Evolutionary conservation across 164 flowering plant species (phyloP).

Genomic region (Vitis labrusca): DNA sequence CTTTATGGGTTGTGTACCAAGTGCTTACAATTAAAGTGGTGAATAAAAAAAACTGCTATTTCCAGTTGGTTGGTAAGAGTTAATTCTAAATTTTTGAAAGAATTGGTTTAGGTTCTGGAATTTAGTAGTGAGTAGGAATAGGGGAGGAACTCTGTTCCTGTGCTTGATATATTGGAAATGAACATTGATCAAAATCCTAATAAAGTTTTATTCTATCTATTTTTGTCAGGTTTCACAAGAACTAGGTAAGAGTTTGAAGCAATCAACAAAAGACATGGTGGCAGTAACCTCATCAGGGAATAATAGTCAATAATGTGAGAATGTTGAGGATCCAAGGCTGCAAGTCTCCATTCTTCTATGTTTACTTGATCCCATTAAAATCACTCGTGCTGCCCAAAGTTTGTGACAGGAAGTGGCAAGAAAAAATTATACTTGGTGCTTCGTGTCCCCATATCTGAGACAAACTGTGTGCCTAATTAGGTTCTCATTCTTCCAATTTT

Average conservation of each 20-base stretch:
- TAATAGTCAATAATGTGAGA: conserved; percentile 13
- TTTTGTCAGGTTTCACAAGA: conserved; percentile 22
- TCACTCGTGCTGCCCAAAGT: conserved; percentile 16
- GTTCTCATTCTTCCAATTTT: conserved; percentile 18
- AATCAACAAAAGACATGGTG: conserved; percentile 10
- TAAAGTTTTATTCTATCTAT: background rate
- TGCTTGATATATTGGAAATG: background rate
- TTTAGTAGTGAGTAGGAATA: no score
- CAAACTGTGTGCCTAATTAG: conserved; percentile 20
- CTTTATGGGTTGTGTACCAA: background rate
- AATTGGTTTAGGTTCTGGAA: no score
- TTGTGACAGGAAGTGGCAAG: conserved; percentile 9
- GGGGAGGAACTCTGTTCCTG: no score
- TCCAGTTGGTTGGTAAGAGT: no score
- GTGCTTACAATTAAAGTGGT: background rate
- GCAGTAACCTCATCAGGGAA: conserved; percentile 1
- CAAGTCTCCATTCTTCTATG: conserved; percentile 3
- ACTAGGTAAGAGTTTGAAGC: conserved; percentile 23
- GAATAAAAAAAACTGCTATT: background rate
- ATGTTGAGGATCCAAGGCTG: background rate
- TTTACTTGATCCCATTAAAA: background rate
- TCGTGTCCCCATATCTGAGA: conserved; percentile 9
- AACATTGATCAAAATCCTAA: background rate
- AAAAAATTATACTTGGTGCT: conserved; percentile 1
- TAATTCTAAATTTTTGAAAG: no score